Evolutionary conservation across 768 basidiomycete species (phyloP).

Genomic region (Pholiota conissans): DNA sequence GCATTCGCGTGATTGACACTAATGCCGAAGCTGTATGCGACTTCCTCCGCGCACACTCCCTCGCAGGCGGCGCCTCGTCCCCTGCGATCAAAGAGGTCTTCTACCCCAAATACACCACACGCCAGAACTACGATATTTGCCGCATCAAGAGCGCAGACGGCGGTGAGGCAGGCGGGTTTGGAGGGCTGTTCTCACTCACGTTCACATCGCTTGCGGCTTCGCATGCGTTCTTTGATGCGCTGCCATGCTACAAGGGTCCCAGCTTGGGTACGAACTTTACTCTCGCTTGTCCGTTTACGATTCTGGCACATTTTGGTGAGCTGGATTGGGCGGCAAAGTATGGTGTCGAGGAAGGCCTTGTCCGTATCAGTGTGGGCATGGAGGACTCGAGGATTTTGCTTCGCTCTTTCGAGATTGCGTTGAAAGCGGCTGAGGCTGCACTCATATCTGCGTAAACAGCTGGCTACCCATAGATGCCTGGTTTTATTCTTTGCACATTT

Average conservation of each 20-base stretch:
- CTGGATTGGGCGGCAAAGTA: conserved; percentile 88
- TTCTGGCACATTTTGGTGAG: conserved; percentile 88
- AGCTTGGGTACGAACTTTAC: conserved; percentile 96
- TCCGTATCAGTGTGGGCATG: conserved; percentile 90
- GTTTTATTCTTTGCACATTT: not conserved
- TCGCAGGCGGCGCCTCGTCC: conserved; percentile 34
- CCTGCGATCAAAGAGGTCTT: conserved; percentile 78
- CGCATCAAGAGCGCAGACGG: conserved; percentile 45
- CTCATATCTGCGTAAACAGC: conserved; percentile 4
- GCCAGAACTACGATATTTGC: conserved; percentile 69
- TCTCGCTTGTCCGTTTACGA: conserved; percentile 89
- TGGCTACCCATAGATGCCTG: too few relatives aligned
- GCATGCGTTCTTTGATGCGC: conserved; percentile 78
- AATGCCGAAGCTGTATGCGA: conserved; percentile 86
- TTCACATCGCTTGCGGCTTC: conserved; percentile 74
- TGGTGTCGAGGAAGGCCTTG: conserved; percentile 82
- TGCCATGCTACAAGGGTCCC: conserved; percentile 88
- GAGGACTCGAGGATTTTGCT: conserved; percentile 66
- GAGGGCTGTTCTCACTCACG: conserved; percentile 85
- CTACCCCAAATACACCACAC: conserved; percentile 84
- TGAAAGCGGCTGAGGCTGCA: conserved; percentile 67
- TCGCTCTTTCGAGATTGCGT: conserved; percentile 58
- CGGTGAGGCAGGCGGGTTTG: conserved; percentile 58
- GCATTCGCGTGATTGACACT: conserved; percentile 73
- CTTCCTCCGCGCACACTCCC: conserved; percentile 63